Evolutionary conservation across 106 monocot species (phyloP).

Genomic region (Acanthochlamys bracteata): DNA sequence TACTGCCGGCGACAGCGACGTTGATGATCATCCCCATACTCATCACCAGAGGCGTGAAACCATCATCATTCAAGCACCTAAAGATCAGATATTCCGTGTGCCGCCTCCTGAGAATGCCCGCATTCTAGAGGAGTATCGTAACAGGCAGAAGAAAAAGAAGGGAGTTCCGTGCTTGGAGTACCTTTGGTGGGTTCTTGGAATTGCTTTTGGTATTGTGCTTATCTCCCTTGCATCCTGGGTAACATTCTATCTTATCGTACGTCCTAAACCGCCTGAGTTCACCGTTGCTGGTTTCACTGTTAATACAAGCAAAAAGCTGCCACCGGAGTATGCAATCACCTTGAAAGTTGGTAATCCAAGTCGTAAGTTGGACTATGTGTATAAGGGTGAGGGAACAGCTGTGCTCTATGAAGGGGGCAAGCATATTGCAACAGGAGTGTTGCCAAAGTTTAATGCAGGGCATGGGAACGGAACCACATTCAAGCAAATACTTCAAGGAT

Average conservation of each 20-base stretch:
- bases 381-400: background rate
- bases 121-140: background rate
- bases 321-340: background rate
- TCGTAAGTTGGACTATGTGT: background rate
- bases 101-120: constrained; percentile 5
- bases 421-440: background rate
- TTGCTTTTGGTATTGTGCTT: background rate
- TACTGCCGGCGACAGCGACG: background rate
- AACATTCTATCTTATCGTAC: background rate
- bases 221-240: background rate
- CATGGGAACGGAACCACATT: background rate
- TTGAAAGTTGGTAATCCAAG: constrained; percentile 2
- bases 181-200: background rate
- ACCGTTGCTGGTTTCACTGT: background rate
- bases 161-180: background rate
- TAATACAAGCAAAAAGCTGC: background rate
- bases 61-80: constrained; percentile 8
- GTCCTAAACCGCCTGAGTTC: background rate
- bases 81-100: constrained; percentile 10
- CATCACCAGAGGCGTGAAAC: background rate
- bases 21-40: background rate
- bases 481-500: background rate
- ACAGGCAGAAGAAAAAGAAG: background rate
- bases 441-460: background rate
- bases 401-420: background rate